Base-by-base conservation (phyloP, 371 early-diverging fungal genomes). In the Scutellospora calospora region DNA sequence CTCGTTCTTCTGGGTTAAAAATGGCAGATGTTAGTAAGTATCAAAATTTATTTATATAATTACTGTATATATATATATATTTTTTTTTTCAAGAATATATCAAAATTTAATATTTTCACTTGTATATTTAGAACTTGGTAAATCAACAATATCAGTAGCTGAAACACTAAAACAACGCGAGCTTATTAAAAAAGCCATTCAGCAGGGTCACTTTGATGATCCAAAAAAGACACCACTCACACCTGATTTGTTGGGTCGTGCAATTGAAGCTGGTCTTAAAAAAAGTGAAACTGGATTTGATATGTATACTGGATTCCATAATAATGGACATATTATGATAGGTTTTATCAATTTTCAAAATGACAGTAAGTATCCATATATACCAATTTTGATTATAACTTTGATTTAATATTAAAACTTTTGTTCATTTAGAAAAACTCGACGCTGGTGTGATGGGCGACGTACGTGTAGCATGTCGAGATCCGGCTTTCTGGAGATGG, bases 401-500 rank as follows among this genome's bases (percentile, higher is more conserved):
- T 3, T 57, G 8, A 8, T 5, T 57, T 57, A 22, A 22, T 57
- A 16, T 57, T 8, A 8, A 57, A 57, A 22, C 20, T 57, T 57
- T 57, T 22, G 4, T 2, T 8, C 9, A 22, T 25, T 31, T 29
- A 27, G 33, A 45, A 5, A 29, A 62, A n/a, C n/a, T n/a, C 1
- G 29, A 31, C 16, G 27, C 18, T 2, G 72, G 72, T 8, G 72
- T 72, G 18, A 45, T 72, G 25, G 18, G 27, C 6, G 22, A 2
- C 16, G 14, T 27, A 20, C 49, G 31, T 18, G n/a, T 12, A 6
- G 72, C 72, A 11, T 33, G 38, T 18, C 49, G 72, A 51, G 72
- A 72, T 52, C 72, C 52, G 1, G 31, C 3, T 38, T 72, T 72
- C 38, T 72, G 52, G 49, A 72, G 72, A 52, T 72, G 72, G 72